Evolutionary conservation across 164 flowering plant genomes (phyloP).

Genomic region (Berberis thunbergii): DNA sequence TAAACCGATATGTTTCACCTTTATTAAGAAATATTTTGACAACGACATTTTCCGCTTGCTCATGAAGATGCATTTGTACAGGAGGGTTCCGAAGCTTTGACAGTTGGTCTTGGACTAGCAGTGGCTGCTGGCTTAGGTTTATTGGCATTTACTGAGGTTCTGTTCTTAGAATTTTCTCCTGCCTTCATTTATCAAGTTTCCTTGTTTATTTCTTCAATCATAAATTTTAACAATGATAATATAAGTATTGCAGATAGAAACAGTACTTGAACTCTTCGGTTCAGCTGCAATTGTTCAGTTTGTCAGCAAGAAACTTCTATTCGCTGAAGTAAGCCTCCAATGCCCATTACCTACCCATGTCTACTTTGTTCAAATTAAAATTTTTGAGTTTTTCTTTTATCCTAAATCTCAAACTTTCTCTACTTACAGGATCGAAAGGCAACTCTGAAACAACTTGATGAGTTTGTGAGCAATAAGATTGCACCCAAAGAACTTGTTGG

Average conservation of each 20-base stretch:
- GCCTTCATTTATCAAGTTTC: background rate
- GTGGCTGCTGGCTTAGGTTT: constrained; percentile 76
- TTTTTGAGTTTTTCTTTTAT: background rate
- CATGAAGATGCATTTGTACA: constrained; percentile 21
- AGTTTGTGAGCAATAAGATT: constrained; percentile 65
- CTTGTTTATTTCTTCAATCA: background rate
- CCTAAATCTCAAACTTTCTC: background rate
- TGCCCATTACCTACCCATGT: background rate
- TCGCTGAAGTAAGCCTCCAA: constrained; percentile 53
- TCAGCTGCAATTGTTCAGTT: constrained; percentile 79
- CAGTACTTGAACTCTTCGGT: constrained; percentile 74
- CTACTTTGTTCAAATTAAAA: background rate
- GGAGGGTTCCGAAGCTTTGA: constrained; percentile 53
- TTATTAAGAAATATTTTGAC: background rate
- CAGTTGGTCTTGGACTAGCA: constrained; percentile 53
- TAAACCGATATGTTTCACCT: too few species aligned
- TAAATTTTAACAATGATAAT: background rate
- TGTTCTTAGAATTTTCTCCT: background rate
- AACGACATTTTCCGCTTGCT: background rate
- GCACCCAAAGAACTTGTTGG: constrained; percentile 76
- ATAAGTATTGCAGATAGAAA: constrained; percentile 49
- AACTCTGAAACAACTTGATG: constrained; percentile 67
- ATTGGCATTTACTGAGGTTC: constrained; percentile 77
- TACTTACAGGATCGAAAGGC: constrained; percentile 66
- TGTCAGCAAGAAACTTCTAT: constrained; percentile 68